Evolutionary conservation across 192 early-diverging fungal genomes (phyloP).

Genomic region (Backusella macrospora): DNA sequence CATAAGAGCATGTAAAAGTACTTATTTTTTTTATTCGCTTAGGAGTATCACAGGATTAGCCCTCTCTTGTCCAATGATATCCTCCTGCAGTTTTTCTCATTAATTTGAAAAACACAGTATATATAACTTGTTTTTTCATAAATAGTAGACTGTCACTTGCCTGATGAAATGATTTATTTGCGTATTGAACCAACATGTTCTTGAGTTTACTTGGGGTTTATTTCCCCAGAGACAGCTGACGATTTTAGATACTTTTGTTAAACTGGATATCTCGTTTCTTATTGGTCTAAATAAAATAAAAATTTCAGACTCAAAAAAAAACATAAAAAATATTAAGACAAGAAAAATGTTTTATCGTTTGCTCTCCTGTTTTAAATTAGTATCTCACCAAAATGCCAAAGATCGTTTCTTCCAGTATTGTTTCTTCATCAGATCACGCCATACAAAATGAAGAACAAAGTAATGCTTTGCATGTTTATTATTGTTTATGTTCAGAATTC

Average conservation of each 20-base stretch:
- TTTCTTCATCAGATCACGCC: conserved; percentile 59
- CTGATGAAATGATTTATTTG: too few relatives aligned
- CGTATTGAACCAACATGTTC: too few relatives aligned
- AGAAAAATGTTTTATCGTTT: not conserved
- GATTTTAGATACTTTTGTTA: not conserved
- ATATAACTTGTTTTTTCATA: too few relatives aligned
- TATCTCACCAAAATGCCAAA: conserved; percentile 52
- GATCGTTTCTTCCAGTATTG: conserved; percentile 58
- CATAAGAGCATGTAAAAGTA: too few relatives aligned
- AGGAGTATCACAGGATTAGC: too few relatives aligned
- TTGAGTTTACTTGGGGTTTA: too few relatives aligned
- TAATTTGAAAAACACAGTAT: too few relatives aligned
- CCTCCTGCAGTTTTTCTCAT: too few relatives aligned
- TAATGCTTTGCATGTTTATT: conserved; percentile 55
- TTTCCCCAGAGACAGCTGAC: not conserved
- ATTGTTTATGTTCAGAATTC: conserved; percentile 64
- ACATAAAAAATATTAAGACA: not conserved
- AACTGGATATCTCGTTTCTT: not conserved
- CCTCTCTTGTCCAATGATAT: too few relatives aligned
- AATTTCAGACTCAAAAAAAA: not conserved
- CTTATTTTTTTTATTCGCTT: too few relatives aligned
- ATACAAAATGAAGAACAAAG: conserved; percentile 40
- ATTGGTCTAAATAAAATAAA: not conserved
- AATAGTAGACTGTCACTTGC: too few relatives aligned
- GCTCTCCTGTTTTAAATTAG: too few relatives aligned